A percentile compares a stretch with the other conserved stretches of the same genome.
Evolutionary conservation across 495 filamentous ascomycete genomes (phyloP).

Genomic region (Lasiosphaeria ovina): DNA sequence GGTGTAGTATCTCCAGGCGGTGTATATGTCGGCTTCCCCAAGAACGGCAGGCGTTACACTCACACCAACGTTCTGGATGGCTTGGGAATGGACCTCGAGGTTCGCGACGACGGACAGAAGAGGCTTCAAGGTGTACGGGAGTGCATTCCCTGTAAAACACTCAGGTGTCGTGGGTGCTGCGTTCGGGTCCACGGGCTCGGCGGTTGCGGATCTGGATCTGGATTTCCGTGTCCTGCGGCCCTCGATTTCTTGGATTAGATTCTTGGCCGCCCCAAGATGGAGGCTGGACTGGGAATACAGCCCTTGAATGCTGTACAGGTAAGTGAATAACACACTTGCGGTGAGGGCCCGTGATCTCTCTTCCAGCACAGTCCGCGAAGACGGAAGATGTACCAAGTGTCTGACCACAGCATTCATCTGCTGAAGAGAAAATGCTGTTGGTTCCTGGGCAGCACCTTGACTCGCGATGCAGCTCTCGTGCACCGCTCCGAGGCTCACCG

Average conservation of each 20-base stretch:
- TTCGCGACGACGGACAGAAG: neutral
- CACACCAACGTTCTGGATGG: neutral
- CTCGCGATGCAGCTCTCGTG: neutral
- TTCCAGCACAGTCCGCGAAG: neutral
- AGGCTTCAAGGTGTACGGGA: neutral
- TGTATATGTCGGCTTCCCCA: neutral
- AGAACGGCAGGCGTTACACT: neutral
- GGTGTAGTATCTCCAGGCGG: neutral
- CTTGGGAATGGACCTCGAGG: neutral
- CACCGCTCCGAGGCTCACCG: neutral
- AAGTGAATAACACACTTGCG: neutral
- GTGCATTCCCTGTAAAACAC: no score
- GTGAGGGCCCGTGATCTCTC: neutral
- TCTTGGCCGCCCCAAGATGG: neutral
- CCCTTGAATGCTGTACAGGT: neutral
- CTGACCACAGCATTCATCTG: neutral
- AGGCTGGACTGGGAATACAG: neutral
- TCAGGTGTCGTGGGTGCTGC: neutral
- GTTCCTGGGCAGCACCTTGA: neutral
- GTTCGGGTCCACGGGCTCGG: neutral
- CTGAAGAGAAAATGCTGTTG: neutral
- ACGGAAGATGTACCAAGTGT: neutral
- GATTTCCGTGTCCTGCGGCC: neutral
- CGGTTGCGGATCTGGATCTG: neutral
- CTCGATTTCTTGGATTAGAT: slow-evolving; percentile 1